Percentiles rank a stretch among this genome's conserved stretches.
Conservation (phyloP, 73 alveolate genomes). For the Tetrahymena thermophila region DNA sequence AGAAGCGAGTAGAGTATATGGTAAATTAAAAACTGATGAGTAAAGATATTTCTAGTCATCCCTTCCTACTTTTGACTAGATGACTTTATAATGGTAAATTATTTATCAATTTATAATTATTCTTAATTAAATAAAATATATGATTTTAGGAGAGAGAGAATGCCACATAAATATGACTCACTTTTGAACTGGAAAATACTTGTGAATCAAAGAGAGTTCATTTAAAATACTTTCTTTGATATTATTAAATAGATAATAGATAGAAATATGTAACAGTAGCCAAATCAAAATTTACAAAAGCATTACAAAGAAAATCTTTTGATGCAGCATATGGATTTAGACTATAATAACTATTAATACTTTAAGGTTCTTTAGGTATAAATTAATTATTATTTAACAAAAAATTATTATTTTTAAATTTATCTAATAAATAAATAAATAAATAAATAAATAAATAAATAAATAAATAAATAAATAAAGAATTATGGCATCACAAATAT, state of each 20-base stretch:
- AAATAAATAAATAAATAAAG: neutral
- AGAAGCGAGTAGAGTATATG: neutral
- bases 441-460: neutral
- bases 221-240: neutral
- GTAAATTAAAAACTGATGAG: neutral
- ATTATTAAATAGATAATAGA: neutral
- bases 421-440: no score
- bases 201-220: neutral
- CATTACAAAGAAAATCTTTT: neutral
- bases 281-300: neutral
- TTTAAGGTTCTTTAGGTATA: neutral
- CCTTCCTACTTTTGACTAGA: neutral
- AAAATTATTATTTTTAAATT: neutral
- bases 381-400: neutral
- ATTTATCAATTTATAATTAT: neutral
- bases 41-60: neutral
- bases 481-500: neutral
- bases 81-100: neutral
- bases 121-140: neutral
- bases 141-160: neutral
- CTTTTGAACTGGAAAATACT: neutral
- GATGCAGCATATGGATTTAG: neutral
- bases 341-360: neutral
- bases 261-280: neutral
- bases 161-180: neutral